Evolutionary conservation across 129 eudicot species (phyloP), one percentile per base, ranked within the genome.

Genomic region (Flaveria robusta): DNA sequence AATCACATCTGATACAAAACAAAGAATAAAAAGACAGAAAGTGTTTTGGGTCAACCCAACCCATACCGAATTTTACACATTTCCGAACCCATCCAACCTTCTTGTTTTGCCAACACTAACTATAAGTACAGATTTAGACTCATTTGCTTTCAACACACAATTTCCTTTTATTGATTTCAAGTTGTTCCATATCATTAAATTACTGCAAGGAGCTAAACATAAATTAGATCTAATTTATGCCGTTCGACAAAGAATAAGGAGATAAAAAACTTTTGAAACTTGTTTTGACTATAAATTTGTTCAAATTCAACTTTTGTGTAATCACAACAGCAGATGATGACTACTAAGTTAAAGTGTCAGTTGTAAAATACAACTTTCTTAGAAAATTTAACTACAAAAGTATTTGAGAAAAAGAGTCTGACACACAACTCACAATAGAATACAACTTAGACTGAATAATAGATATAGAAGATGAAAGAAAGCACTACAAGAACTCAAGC

Each of bases 371-470:
- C 37, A 49, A 34, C 41, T 65, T 51, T 46, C 12, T 63, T 75
- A 64, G 51, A 75, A 37, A 47, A 27, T 13, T 46, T 45, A 46
- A 22, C 49, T 26, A 65, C 52, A 66, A n/a, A 56, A 29, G n/a
- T 66, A 13, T 72, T 34, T 72, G 47, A 72, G 66, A 72, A 54
- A 70, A 55, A 42, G 20, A 72, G 34, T 18, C 58, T n/a, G 42
- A 42, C 65, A 19, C 15, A 59, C 45, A 77, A 19, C 24, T 13
- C 49, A 29, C 46, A 72, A 22, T 7, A 15, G 77, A 13, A 47
- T 51, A 77, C 75, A 55, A 42, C 59, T 42, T 66, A 69, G 59
- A 70, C 77, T 70, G 31, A 14, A 34, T 4, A 43, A 66, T 66
- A 19, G 18, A 51, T 37, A 11, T 1, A 19, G 24, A 66, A 51